Conservation (phyloP, 169 alveolate species). For the Eimeria brunetti region DNA sequence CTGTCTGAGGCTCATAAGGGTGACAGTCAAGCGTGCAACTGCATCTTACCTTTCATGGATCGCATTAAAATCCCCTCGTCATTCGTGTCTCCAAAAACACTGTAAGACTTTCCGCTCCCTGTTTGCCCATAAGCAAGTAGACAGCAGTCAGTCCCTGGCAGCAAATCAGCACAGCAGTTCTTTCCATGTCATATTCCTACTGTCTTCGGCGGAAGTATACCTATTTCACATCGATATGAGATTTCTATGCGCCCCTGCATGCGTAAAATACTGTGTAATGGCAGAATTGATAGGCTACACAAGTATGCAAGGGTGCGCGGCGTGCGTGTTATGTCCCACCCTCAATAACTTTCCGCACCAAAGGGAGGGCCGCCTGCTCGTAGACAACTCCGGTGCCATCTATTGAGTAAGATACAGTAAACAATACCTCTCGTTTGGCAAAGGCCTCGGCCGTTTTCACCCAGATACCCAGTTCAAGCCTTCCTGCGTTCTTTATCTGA, state of each 20-base stretch:
- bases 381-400: constrained; percentile 65
- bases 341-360: constrained; percentile 51
- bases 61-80: constrained; percentile 74
- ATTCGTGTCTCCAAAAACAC: constrained; percentile 50
- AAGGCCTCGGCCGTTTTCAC: background rate
- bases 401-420: background rate
- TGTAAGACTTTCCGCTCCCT: constrained; percentile 72
- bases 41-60: constrained; percentile 38
- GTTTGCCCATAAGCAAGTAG: constrained; percentile 73
- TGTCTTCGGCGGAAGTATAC: background rate
- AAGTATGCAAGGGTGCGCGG: background rate
- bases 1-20: background rate
- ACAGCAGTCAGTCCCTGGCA: constrained; percentile 60
- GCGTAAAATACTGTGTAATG: background rate
- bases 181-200: background rate
- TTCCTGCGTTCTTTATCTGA: background rate
- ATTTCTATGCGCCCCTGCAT: background rate
- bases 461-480: background rate
- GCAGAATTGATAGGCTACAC: background rate
- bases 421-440: background rate
- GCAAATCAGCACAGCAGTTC: background rate
- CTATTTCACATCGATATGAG: background rate
- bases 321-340: background rate
- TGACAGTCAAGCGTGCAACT: background rate
- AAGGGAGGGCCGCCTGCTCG: constrained; percentile 62